A percentile compares a stretch with the other conserved stretches of the same genome.
Evolutionary conservation across 345 rosid species (phyloP).

Genomic region (Triadica sebifera): DNA sequence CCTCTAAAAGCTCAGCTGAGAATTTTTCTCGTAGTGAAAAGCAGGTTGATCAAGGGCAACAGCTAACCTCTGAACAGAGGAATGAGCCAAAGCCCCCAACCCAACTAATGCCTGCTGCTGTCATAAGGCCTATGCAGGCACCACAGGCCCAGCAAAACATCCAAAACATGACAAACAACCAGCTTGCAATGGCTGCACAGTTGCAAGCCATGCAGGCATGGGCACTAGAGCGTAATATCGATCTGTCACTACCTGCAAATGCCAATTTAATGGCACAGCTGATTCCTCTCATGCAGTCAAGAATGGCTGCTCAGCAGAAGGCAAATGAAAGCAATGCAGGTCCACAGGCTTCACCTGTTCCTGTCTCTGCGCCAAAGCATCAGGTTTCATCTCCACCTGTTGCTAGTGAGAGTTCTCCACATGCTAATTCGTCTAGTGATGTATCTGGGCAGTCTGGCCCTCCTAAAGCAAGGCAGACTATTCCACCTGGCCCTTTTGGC

Average conservation of each 20-base stretch:
- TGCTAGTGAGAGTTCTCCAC: conserved; percentile 69
- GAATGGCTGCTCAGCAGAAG: conserved; percentile 78
- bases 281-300: conserved; percentile 72
- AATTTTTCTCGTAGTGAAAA: conserved; percentile 62
- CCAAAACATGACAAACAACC: conserved; percentile 62
- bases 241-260: conserved; percentile 87
- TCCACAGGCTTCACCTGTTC: conserved; percentile 51
- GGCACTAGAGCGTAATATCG: conserved; percentile 85
- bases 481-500: conserved; percentile 50
- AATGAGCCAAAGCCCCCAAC: conserved; percentile 51
- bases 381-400: conserved; percentile 66
- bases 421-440: conserved; percentile 75
- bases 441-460: conserved; percentile 75
- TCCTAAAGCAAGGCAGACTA: conserved; percentile 55
- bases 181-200: conserved; percentile 61
- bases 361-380: conserved; percentile 55
- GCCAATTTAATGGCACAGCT: conserved; percentile 82
- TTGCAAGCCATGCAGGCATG: conserved; percentile 79
- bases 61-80: conserved; percentile 53
- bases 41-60: conserved; percentile 60
- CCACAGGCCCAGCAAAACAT: conserved; percentile 55
- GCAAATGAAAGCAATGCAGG: conserved; percentile 56
- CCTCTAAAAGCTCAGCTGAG: conserved; percentile 68
- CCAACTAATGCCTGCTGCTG: conserved; percentile 55
- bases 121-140: conserved; percentile 66